phyloP scores from a whole-genome alignment of 2,329 filamentous ascomycete species.

The Penicillium sp. region DNA sequence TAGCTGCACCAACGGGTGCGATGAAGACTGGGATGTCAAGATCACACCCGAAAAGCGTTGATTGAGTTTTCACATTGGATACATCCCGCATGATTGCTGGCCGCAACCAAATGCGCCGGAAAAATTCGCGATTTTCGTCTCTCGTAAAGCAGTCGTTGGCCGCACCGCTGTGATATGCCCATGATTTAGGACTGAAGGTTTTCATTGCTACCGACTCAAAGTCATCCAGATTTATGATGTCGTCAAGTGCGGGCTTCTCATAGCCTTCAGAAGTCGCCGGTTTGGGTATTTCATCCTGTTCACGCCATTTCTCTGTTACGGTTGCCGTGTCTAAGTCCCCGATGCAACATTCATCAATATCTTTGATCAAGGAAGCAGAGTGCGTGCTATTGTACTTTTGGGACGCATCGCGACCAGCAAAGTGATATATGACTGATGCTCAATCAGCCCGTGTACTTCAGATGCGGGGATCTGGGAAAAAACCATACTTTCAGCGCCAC shows the following conservation, averaged over 20 bases:
- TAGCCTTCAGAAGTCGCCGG: neutral
- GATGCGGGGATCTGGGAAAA: neutral
- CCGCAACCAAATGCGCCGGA: slow-evolving; percentile 52
- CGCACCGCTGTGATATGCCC: slow-evolving; percentile 70
- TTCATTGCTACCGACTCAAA: slow-evolving; percentile 57
- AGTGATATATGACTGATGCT: slow-evolving; percentile 68
- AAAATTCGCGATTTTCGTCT: slow-evolving; percentile 45
- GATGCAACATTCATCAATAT: slow-evolving; percentile 40
- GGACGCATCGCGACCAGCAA: slow-evolving; percentile 60
- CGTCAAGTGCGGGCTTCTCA: slow-evolving; percentile 49
- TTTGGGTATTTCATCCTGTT: slow-evolving; percentile 1
- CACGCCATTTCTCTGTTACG: slow-evolving; percentile 29
- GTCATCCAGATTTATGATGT: slow-evolving; percentile 54
- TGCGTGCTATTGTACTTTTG: slow-evolving; percentile 59
- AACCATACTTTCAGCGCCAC: slow-evolving; percentile 48
- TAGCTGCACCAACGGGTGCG: slow-evolving; percentile 9
- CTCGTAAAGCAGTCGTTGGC: slow-evolving; percentile 50
- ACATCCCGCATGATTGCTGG: slow-evolving; percentile 51
- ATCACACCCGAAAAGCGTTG: slow-evolving; percentile 8
- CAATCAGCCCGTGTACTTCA: neutral
- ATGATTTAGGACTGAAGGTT: slow-evolving; percentile 87
- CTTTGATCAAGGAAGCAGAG: slow-evolving; percentile 34
- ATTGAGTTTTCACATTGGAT: slow-evolving; percentile 33
- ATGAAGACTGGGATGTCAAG: slow-evolving; percentile 13
- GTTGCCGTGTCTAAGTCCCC: slow-evolving; percentile 33